Evolutionary conservation across 305 asterid species (phyloP), one percentile per base, ranked within the genome.

Genomic region (Ajuga reptans): DNA sequence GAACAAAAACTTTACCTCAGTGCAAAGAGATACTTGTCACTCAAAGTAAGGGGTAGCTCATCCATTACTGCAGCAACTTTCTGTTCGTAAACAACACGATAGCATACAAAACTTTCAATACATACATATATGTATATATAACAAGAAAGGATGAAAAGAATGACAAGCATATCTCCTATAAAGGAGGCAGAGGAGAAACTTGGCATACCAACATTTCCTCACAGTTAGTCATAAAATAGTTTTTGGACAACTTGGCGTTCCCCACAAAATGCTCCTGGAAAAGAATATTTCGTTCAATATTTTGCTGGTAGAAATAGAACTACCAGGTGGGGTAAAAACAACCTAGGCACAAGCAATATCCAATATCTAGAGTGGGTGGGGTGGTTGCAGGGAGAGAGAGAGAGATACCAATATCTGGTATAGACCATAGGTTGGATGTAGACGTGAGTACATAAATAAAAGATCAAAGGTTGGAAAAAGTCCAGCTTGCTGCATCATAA

Each of bases 41-140:
- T 78, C 84, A 92, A 79, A 58, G 60, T 72, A 67, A 92, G 96
- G 49, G 97, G 97, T 64, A 92, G 84, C 82, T 87, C 87, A 66
- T 92, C 98, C 49, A 90, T 73, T 53, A 92, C 81, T 65, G 94
- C 87, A 54, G 98, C 97, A 43, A 82, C 97, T 88, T 90, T 84
- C 96, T 92, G 90, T 84, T 50, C 52, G 65, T 14, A 77, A 53
- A 67, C 31, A 69, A 60, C 49, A 66, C 21, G 33, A 37, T 72
- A 51, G 65, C 71, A 73, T 18, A 27, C 15, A 55, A 67, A 21
- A 21, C 27, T 21, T 21, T 31, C 36, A 31, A 31, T 31, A 5
- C 36, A 31, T 31, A 3, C 36, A 55, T 3, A 50, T 14, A 50
- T 24, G 5, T 15, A 45, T 58, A 43, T 10, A 27, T n/a, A 27